phyloP scores from a whole-genome alignment of 1,284 basidiomycete species.

The Cerioporus squamosus region DNA sequence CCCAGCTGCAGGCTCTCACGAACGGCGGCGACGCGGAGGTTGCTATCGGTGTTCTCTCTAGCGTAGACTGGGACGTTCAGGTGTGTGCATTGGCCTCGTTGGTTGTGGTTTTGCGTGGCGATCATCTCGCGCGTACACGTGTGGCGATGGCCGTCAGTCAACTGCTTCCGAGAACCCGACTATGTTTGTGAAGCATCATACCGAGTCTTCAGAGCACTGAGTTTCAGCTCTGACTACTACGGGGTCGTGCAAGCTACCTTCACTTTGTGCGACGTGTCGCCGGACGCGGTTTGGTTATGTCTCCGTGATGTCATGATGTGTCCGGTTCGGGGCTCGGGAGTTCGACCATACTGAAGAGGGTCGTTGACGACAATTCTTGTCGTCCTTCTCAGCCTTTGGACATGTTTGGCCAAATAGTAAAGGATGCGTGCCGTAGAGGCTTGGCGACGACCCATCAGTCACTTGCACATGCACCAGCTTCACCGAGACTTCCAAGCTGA shows the following conservation, averaged over 20 bases:
- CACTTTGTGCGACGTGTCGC: too few species aligned
- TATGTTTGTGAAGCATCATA: too few species aligned
- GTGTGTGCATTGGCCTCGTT: constrained; percentile 34
- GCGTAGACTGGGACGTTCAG: constrained; percentile 72
- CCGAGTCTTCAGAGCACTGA: too few species aligned
- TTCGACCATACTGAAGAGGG: background rate
- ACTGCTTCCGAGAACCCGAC: too few species aligned
- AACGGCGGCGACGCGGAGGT: constrained; percentile 61
- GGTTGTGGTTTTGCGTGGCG: background rate
- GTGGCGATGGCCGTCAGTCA: too few species aligned
- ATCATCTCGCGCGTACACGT: too few species aligned
- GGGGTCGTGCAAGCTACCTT: too few species aligned
- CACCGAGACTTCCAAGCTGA: background rate
- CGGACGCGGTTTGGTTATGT: background rate
- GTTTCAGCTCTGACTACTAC: too few species aligned
- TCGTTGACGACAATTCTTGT: background rate
- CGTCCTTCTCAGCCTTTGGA: too few species aligned
- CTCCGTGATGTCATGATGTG: background rate
- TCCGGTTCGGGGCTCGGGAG: background rate
- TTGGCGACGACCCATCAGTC: too few species aligned
- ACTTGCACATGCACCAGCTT: background rate
- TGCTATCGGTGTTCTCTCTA: constrained; percentile 59
- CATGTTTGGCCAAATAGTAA: too few species aligned
- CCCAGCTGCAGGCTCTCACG: constrained; percentile 59
- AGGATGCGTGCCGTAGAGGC: too few species aligned